A percentile compares a stretch with the other conserved stretches of the same genome.
Conservation (phyloP, 2,329 filamentous ascomycete species). For the Aspergillus latus region DNA sequence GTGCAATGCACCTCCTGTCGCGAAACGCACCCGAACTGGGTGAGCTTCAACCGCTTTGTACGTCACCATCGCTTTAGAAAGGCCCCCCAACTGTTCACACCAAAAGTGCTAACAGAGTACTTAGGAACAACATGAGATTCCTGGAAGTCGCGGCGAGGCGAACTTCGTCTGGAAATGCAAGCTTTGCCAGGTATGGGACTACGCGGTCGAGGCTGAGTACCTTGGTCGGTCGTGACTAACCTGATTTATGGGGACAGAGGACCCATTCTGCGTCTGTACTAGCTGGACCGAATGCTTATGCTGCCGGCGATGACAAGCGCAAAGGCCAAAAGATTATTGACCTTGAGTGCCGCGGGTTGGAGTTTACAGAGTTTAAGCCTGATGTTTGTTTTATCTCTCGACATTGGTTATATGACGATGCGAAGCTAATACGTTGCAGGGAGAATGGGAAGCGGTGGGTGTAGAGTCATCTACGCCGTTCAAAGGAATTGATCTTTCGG, state of each 20-base stretch:
- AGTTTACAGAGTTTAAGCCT: slow-evolving; percentile 86
- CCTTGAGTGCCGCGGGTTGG: slow-evolving; percentile 90
- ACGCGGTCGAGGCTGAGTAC: background rate
- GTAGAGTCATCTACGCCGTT: slow-evolving; percentile 80
- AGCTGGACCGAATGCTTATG: slow-evolving; percentile 69
- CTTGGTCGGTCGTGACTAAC: background rate
- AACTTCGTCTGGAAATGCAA: slow-evolving; percentile 99
- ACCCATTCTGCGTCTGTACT: slow-evolving; percentile 74
- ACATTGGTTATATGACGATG: no score
- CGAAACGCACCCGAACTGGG: slow-evolving; percentile 82
- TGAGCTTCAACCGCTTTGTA: slow-evolving; percentile 87
- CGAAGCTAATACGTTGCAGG: slow-evolving; percentile 51
- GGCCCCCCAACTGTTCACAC: background rate
- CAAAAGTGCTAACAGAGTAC: background rate
- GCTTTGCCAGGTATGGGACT: slow-evolving; percentile 76
- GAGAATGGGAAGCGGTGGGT: slow-evolving; percentile 85
- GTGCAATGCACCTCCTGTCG: slow-evolving; percentile 98
- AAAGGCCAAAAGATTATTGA: slow-evolving; percentile 79
- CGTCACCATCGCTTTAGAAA: slow-evolving; percentile 34
- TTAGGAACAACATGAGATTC: slow-evolving; percentile 86
- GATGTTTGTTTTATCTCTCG: slow-evolving; percentile 60
- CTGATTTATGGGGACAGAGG: slow-evolving; percentile 28
- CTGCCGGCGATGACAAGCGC: slow-evolving; percentile 44
- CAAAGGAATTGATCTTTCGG: slow-evolving; percentile 72
- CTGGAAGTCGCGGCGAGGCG: slow-evolving; percentile 88